Base-by-base conservation (phyloP, 2,329 filamentous ascomycete species). In the Monosporascus cannonballus region DNA sequence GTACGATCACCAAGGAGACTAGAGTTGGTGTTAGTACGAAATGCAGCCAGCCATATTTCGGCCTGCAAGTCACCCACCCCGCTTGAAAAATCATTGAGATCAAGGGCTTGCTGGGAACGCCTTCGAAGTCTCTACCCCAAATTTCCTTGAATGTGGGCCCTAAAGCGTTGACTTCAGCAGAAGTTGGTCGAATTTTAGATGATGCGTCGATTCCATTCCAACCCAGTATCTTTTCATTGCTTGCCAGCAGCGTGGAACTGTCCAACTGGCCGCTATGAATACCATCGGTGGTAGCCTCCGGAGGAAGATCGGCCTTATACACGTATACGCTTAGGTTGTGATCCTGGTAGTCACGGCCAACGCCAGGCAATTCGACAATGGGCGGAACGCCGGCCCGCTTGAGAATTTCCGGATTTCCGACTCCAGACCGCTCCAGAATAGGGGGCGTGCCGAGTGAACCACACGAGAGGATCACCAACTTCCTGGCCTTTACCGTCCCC, bases 401-500 rank as follows among this genome's bases (percentile, higher is more conserved):
- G 1, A 54, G 39, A n/a, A 54, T 34, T 2, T 22, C 20, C 2
- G n/a, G 47, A 18, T 47, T 39, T 8, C 52, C 54, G 15, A 54
- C n/a, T 2, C 54, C 52, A 18, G 54, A 54, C 36, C 54, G 48
- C 25, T 56, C 54, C 4, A 56, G 42, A 17, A 56, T 20, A n/a
- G n/a, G 9, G 15, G 54, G 54, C 2, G 49, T 54, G 17, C 47
- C 41, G 1, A 30, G 37, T 9, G 49, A 17, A 4, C 54, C 54
- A 24, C 47, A 36, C 18, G 52, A 48, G 6, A 47, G 34, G 30
- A 67, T 54, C 1, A 81, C 76, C 34, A 79, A 64, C 58, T 77
- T 79, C 9, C 66, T 68, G 9, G 78, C 77, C 34, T 67, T 71
- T 6, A 79, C 64, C 1, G 60, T 68, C 30, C 4, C 5, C 30